Conservation (phyloP, 2,329 filamentous ascomycete species). For the Ustilaginoidea virens region DNA sequence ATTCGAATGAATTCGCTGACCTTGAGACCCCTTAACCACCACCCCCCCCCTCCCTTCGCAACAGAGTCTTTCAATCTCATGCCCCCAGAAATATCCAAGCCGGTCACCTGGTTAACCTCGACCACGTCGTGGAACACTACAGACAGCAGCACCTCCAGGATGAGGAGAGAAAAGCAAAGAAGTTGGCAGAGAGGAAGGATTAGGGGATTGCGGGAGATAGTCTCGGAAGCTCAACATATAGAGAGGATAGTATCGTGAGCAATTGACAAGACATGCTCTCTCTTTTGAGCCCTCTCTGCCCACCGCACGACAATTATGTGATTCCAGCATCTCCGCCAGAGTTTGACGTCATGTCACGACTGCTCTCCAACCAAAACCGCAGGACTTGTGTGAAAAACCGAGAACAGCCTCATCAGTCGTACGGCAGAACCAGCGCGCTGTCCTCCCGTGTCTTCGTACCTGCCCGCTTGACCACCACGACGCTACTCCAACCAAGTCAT, state of each 20-base stretch:
- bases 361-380: too few species aligned
- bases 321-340: too few species aligned
- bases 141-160: constrained; percentile 35
- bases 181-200: constrained; percentile 25
- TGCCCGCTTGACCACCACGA: too few species aligned
- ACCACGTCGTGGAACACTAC: constrained; percentile 43
- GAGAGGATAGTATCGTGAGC: not conserved
- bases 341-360: too few species aligned
- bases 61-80: constrained; percentile 33
- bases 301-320: not conserved
- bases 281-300: too few species aligned
- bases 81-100: constrained; percentile 38
- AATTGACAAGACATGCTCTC: not conserved
- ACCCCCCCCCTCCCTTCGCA: not conserved
- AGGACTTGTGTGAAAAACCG: too few species aligned
- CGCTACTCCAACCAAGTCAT: too few species aligned
- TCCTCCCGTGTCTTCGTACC: too few species aligned
- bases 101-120: constrained; percentile 37
- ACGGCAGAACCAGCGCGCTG: too few species aligned
- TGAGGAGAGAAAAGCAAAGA: constrained; percentile 38
- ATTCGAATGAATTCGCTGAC: too few species aligned
- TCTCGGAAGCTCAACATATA: not conserved
- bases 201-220: constrained; percentile 8
- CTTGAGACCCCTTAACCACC: not conserved
- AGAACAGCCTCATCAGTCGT: too few species aligned